phyloP scores from a whole-genome alignment of 2,329 filamentous ascomycete genomes.

The Fulvia fulva region DNA sequence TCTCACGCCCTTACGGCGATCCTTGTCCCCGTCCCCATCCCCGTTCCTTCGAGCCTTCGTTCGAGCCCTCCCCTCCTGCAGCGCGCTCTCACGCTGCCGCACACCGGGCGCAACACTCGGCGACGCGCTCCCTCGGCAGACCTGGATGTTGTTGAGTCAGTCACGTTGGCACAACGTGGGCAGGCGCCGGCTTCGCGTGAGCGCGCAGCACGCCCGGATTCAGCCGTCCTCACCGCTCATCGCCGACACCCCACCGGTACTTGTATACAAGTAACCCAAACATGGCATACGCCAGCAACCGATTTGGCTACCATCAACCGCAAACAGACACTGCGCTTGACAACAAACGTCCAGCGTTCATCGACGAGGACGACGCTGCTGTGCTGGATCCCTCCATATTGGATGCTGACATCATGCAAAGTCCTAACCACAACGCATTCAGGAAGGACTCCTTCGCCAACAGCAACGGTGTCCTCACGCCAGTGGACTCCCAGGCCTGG shows the following conservation, averaged over 20 bases:
- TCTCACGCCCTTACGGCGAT: slow-evolving; percentile 6
- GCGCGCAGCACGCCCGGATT: slow-evolving; percentile 15
- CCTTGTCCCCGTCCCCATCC: neutral
- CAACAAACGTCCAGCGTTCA: slow-evolving; percentile 25
- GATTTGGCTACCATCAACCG: slow-evolving; percentile 23
- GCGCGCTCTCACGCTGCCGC: slow-evolving; percentile 7
- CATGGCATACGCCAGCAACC: slow-evolving; percentile 26
- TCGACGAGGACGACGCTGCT: slow-evolving; percentile 27
- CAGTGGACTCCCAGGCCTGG: slow-evolving; percentile 30
- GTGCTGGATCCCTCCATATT: slow-evolving; percentile 29
- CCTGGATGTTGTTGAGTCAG: slow-evolving; percentile 20
- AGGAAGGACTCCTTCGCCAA: slow-evolving; percentile 34
- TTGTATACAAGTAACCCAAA: slow-evolving; percentile 25
- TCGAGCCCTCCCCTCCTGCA: neutral
- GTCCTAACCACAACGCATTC: slow-evolving; percentile 22
- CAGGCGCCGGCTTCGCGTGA: slow-evolving; percentile 16
- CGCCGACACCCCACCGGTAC: slow-evolving; percentile 14
- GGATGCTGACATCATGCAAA: slow-evolving; percentile 33
- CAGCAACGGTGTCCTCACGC: slow-evolving; percentile 31
- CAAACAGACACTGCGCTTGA: slow-evolving; percentile 22
- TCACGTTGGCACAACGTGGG: slow-evolving; percentile 13
- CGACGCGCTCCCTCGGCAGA: slow-evolving; percentile 6
- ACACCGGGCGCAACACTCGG: too few species aligned
- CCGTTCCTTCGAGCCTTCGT: neutral
- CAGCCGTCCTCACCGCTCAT: slow-evolving; percentile 28